phyloP scores from a whole-genome alignment of 257 asterid genomes.

The Anisodus acutangulus region DNA sequence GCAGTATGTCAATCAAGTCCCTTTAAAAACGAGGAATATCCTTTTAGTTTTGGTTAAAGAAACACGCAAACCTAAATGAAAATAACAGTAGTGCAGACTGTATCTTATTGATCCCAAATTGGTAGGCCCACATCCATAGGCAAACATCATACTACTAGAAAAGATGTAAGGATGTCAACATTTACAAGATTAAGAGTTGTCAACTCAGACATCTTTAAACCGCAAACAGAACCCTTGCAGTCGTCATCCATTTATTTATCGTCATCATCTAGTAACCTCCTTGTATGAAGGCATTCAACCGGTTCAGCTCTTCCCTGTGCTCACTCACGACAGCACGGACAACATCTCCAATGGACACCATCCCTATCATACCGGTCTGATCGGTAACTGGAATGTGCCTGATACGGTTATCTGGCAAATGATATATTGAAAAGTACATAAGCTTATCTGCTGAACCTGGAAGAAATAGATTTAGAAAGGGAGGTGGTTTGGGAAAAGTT shows the following conservation, averaged over 20 bases:
- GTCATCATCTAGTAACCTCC: slow-evolving; percentile 78
- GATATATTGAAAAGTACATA: background rate
- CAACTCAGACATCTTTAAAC: slow-evolving; percentile 7
- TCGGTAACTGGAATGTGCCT: slow-evolving; percentile 93
- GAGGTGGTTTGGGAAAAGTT: background rate
- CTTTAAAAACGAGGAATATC: background rate
- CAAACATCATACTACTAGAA: slow-evolving; percentile 15
- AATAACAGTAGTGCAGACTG: background rate
- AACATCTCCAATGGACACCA: slow-evolving; percentile 96
- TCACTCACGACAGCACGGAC: slow-evolving; percentile 94
- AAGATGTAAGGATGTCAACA: slow-evolving; percentile 24
- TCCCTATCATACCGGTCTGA: slow-evolving; percentile 75
- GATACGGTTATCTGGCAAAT: slow-evolving; percentile 77
- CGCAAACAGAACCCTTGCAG: slow-evolving; percentile 12
- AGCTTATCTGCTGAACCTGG: background rate
- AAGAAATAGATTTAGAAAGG: background rate
- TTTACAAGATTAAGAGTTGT: slow-evolving; percentile 45
- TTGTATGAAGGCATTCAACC: slow-evolving; percentile 80
- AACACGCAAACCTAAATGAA: background rate
- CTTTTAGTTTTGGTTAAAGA: background rate
- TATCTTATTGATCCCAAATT: slow-evolving; percentile 25
- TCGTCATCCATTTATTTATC: slow-evolving; percentile 27
- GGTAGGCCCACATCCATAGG: slow-evolving; percentile 13
- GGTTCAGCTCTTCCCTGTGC: slow-evolving; percentile 81
- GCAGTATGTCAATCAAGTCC: background rate